Percentiles rank a stretch among this genome's conserved stretches.
These are phyloP conservation scores for Ophiostoma sp. DNA, from an alignment of 2,329 filamentous ascomycete species.

Conservation along the genomic window DNA sequence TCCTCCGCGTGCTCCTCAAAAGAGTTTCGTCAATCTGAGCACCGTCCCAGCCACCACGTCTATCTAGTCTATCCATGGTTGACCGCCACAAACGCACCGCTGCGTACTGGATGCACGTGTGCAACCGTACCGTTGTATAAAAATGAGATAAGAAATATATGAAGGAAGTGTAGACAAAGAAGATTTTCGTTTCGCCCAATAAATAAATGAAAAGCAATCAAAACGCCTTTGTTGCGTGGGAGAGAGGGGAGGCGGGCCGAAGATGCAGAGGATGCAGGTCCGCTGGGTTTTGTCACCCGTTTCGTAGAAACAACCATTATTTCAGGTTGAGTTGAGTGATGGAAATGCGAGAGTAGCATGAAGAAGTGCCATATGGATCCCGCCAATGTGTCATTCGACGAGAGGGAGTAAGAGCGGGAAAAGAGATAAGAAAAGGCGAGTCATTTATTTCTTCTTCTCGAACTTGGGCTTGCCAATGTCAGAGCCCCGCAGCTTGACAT, in stretches of 20 bases:
- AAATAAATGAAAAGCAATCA: conserved; percentile 7
- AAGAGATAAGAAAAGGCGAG: neutral
- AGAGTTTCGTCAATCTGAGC: neutral
- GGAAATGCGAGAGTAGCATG: neutral
- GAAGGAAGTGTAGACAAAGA: neutral
- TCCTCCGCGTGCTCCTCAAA: neutral
- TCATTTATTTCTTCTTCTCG: conserved; percentile 44
- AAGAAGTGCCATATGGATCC: neutral
- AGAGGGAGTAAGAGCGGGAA: neutral
- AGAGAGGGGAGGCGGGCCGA: neutral
- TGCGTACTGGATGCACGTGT: neutral
- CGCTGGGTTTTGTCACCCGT: neutral
- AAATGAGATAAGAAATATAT: neutral
- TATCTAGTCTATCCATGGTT: conserved; percentile 3
- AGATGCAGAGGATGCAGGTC: neutral
- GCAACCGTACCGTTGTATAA: neutral
- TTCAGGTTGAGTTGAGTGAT: neutral
- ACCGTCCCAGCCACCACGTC: neutral
- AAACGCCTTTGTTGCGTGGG: conserved; percentile 1
- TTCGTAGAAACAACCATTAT: neutral
- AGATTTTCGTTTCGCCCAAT: neutral
- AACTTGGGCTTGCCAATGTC: conserved; percentile 86
- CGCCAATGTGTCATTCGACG: neutral
- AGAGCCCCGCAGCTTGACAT: conserved; percentile 80
- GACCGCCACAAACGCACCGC: neutral